Percentiles rank a stretch among this genome's conserved stretches.
Conservation (phyloP, 1,284 basidiomycete species). For the Ustilago curta region DNA sequence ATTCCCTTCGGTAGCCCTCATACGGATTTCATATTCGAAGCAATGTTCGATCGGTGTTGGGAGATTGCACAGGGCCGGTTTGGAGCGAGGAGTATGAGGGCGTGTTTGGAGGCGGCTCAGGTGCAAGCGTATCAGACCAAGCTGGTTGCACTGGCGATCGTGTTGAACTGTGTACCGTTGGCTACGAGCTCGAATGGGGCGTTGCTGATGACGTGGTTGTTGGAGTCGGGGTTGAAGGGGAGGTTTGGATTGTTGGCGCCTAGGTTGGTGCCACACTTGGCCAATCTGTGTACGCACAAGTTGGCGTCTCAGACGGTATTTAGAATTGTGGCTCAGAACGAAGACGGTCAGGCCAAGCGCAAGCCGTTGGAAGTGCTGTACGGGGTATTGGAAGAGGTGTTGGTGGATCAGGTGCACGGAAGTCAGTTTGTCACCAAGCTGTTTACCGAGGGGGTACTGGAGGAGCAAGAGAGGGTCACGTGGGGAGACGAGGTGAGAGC, state of each 20-base stretch:
- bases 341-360: constrained; percentile 65
- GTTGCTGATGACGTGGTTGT: constrained; percentile 92
- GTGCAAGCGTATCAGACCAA: constrained; percentile 75
- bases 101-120: constrained; percentile 89
- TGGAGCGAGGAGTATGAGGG: constrained; percentile 96
- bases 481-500: constrained; percentile 75
- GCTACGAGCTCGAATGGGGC: constrained; percentile 98
- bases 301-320: constrained; percentile 92
- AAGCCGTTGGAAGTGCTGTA: constrained; percentile 68
- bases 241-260: constrained; percentile 91
- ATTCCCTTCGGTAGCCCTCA: constrained; percentile 88
- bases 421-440: constrained; percentile 93
- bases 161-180: constrained; percentile 96
- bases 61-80: constrained; percentile 96
- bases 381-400: constrained; percentile 85
- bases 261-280: constrained; percentile 93
- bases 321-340: constrained; percentile 72
- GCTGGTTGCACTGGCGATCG: constrained; percentile 90
- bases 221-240: constrained; percentile 92
- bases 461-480: constrained; percentile 76
- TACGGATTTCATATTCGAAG: constrained; percentile 96
- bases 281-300: constrained; percentile 97
- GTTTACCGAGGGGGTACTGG: constrained; percentile 75
- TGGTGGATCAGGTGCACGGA: constrained; percentile 78
- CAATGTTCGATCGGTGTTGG: constrained; percentile 98